These are phyloP conservation scores for Syncephalastrum sp. DNA, from an alignment of 371 early-diverging fungal species.

Conservation along the genomic window DNA sequence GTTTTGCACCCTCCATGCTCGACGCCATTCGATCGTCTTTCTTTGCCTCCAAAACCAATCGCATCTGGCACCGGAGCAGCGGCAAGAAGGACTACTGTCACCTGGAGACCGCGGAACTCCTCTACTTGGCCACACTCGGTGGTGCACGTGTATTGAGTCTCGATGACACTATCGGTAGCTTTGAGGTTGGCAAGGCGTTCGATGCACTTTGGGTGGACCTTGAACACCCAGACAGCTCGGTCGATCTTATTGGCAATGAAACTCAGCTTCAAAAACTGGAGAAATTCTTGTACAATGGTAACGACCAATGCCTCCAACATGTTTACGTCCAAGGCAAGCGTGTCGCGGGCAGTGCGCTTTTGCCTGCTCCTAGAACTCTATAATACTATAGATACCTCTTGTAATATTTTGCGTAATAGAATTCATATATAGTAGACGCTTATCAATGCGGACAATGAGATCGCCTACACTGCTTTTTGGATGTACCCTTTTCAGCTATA, in stretches of 20 bases:
- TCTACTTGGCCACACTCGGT: slow-evolving; percentile 89
- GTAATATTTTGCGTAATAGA: no score
- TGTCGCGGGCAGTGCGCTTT: slow-evolving; percentile 25
- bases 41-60: slow-evolving; percentile 62
- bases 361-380: no score
- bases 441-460: no score
- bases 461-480: no score
- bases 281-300: slow-evolving; percentile 68
- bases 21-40: slow-evolving; percentile 83
- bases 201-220: slow-evolving; percentile 86
- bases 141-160: slow-evolving; percentile 82
- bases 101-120: slow-evolving; percentile 56
- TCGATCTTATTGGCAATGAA: slow-evolving; percentile 56
- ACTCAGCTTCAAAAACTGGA: slow-evolving; percentile 45
- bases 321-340: slow-evolving; percentile 63
- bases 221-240: slow-evolving; percentile 26
- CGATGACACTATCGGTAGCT: slow-evolving; percentile 74
- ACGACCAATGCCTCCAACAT: slow-evolving; percentile 52
- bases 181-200: slow-evolving; percentile 81
- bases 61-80: slow-evolving; percentile 36
- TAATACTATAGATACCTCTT: no score
- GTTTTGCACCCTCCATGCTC: slow-evolving; percentile 79
- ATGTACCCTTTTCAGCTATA: no score
- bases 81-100: slow-evolving; percentile 22
- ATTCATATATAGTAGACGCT: no score